phyloP scores from a whole-genome alignment of 768 basidiomycete genomes.

The Psilocybe tampanensis region DNA sequence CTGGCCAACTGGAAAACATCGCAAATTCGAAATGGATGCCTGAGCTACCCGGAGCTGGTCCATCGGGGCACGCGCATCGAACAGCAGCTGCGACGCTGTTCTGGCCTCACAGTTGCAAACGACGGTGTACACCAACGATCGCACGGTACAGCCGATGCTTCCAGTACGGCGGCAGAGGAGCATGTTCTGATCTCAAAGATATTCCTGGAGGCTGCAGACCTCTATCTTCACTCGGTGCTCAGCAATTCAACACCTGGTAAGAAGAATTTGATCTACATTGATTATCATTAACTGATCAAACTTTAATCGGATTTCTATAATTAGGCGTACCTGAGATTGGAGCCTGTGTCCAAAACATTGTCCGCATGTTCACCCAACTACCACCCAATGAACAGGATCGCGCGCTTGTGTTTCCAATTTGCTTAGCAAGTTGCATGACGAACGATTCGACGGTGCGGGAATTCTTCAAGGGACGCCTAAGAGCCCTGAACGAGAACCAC shows the following conservation, averaged over 20 bases:
- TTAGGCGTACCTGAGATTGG: constrained; percentile 74
- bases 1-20: constrained; percentile 76
- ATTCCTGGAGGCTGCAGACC: constrained; percentile 64
- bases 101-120: constrained; percentile 28
- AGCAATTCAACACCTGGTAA: constrained; percentile 72
- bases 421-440: constrained; percentile 73
- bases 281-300: not conserved
- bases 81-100: constrained; percentile 54
- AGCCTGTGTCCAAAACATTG: constrained; percentile 54
- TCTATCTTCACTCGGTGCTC: constrained; percentile 73
- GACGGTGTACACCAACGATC: constrained; percentile 34
- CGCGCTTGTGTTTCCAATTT: constrained; percentile 71
- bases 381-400: constrained; percentile 65
- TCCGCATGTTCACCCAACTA: constrained; percentile 54
- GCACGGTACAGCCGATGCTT: constrained; percentile 29
- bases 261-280: constrained; percentile 13
- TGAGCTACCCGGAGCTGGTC: constrained; percentile 77
- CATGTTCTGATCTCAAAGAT: constrained; percentile 54
- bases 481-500: constrained; percentile 54
- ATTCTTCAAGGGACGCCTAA: constrained; percentile 59
- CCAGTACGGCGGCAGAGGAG: constrained; percentile 44
- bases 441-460: constrained; percentile 62
- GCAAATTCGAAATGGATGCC: constrained; percentile 61
- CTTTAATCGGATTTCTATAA: not conserved
- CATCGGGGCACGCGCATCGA: constrained; percentile 74